Evolutionary conservation across 768 basidiomycete species (phyloP).

Genomic region (Rhizopogon rudus): DNA sequence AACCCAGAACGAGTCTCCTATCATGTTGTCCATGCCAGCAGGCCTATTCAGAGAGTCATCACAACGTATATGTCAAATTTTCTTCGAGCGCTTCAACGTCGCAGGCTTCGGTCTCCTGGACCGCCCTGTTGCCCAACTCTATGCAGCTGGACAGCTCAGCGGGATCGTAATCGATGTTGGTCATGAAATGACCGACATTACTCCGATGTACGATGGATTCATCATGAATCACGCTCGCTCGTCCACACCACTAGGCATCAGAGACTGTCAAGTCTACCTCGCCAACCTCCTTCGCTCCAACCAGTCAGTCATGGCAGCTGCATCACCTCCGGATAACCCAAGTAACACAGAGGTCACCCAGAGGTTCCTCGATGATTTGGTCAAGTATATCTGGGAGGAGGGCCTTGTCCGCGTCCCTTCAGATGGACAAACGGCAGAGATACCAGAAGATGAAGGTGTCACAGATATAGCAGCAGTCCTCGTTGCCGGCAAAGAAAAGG

Average conservation of each 20-base stretch:
- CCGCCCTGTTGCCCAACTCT: slow-evolving; percentile 80
- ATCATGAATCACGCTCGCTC: slow-evolving; percentile 50
- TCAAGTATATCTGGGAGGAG: slow-evolving; percentile 55
- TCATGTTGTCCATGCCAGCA: slow-evolving; percentile 66
- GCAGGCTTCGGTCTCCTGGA: slow-evolving; percentile 79
- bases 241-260: slow-evolving; percentile 59
- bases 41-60: slow-evolving; percentile 62
- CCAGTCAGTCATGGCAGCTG: slow-evolving; percentile 51
- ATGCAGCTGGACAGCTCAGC: slow-evolving; percentile 63
- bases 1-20: slow-evolving; percentile 83
- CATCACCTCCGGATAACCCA: slow-evolving; percentile 49
- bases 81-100: slow-evolving; percentile 92
- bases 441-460: slow-evolving; percentile 75
- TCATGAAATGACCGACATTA: slow-evolving; percentile 68
- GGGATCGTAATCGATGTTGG: slow-evolving; percentile 84
- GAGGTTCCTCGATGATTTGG: slow-evolving; percentile 55
- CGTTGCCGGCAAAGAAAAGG: slow-evolving; percentile 87
- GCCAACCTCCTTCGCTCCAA: slow-evolving; percentile 70
- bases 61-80: slow-evolving; percentile 74
- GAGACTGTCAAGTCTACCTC: slow-evolving; percentile 72
- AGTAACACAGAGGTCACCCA: slow-evolving; percentile 44
- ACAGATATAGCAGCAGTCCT: slow-evolving; percentile 89
- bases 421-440: slow-evolving; percentile 60
- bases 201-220: slow-evolving; percentile 72
- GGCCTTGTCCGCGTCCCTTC: slow-evolving; percentile 71